Evolutionary conservation across 202 grass and related monocot genomes (phyloP), one percentile per base, ranked within the genome.

Genomic region (Schoenoplectus triqueter): DNA sequence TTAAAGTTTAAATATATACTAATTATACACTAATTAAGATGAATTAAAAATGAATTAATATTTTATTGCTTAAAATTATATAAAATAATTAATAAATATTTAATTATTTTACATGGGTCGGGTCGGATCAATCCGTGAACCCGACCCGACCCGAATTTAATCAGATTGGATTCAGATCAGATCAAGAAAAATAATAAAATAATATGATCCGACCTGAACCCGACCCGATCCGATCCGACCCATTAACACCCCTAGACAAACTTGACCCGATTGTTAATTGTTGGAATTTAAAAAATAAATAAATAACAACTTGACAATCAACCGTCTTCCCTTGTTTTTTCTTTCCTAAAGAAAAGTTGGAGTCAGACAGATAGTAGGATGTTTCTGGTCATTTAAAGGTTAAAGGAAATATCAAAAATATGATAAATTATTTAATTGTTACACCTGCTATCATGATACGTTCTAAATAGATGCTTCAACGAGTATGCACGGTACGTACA

Each of bases 381-480:
- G 67, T 46, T 70, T 70, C 15, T 70, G 66, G 15, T 47, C 14
- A 70, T 46, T 70, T 70, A 11, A 69, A 69, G 66, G 3, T 17
- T 11, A 66, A 70, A 20, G 6, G 6, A 44, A 44, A 69, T 42
- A 70, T 5, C 42, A 70, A 70, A 70, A 46, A 69, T 46, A 70
- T 46, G 41, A 46, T 70, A n/a, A 46, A 2, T 17, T n/a, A 3
- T 68, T 69, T 69, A 31, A 31, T 31, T 31, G 31, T 31, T 31
- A 9, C 13, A 15, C 66, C 41, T 69, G 67, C 67, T 46, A 44
- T 67, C 31, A 42, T 68, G 66, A 44, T 42, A 68, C 42, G 65
- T 6, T 69, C 66, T n/a, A 14, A 14, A 14, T 14, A 59, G 3
- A 59, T 59, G n/a, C 31, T 31, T 31, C 31, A 31, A 31, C 31